Conservation (phyloP, 495 filamentous ascomycete species). For the Aspergillus nanangensis region DNA sequence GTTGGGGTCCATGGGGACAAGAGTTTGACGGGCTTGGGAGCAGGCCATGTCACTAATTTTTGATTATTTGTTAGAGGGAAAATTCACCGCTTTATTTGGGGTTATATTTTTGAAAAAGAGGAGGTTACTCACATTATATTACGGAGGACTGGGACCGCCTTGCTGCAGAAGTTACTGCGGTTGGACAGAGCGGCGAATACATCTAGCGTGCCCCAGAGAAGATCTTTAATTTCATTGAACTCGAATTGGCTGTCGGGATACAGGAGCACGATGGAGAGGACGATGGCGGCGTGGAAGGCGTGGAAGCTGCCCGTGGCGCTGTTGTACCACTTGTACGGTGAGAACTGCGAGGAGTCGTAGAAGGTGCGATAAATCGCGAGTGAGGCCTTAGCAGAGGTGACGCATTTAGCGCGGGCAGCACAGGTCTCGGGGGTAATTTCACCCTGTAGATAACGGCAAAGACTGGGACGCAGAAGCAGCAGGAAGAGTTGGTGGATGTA, state of each 20-base stretch:
- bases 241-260: slow-evolving; percentile 30
- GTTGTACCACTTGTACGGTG: slow-evolving; percentile 44
- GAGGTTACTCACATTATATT: slow-evolving; percentile 26
- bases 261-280: slow-evolving; percentile 26
- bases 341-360: slow-evolving; percentile 29
- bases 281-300: slow-evolving; percentile 34
- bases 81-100: neutral
- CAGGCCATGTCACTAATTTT: slow-evolving; percentile 20
- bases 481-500: slow-evolving; percentile 45
- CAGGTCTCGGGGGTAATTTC: slow-evolving; percentile 38
- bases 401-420: slow-evolving; percentile 36
- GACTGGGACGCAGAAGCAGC: slow-evolving; percentile 38
- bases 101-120: neutral
- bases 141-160: slow-evolving; percentile 33
- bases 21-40: slow-evolving; percentile 15
- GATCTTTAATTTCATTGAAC: slow-evolving; percentile 27
- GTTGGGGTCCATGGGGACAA: slow-evolving; percentile 10
- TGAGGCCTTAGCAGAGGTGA: slow-evolving; percentile 36
- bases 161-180: slow-evolving; percentile 38
- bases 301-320: slow-evolving; percentile 40
- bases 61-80: slow-evolving; percentile 6
- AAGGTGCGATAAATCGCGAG: slow-evolving; percentile 37
- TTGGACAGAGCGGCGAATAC: slow-evolving; percentile 36
- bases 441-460: slow-evolving; percentile 36
- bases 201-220: slow-evolving; percentile 28